A percentile compares a stretch with the other conserved stretches of the same genome.
These are phyloP conservation scores for Tetratostichococcus sp. DNA, from an alignment of 139 green algal genomes.

Conservation along the genomic window DNA sequence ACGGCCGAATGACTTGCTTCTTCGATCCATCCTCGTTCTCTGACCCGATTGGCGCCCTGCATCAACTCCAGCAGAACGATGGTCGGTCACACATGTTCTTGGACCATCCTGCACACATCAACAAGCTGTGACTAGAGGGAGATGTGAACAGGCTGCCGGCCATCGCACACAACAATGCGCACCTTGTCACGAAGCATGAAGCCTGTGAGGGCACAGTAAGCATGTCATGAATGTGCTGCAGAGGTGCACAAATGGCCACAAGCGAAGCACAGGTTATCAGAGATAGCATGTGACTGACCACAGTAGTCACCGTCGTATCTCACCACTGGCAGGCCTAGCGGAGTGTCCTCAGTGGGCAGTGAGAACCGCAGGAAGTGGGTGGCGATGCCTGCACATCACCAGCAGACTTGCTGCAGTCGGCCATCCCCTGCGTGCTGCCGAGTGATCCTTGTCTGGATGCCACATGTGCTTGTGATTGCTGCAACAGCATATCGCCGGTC, in stretches of 20 bases:
- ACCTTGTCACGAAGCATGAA: conserved; percentile 32
- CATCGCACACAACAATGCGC: too few relatives aligned
- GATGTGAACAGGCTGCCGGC: too few relatives aligned
- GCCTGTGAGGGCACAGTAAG: conserved; percentile 18
- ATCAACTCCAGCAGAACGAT: conserved; percentile 15
- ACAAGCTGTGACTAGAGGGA: too few relatives aligned
- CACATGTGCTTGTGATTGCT: background rate
- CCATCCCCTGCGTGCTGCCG: too few relatives aligned
- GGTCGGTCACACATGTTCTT: too few relatives aligned
- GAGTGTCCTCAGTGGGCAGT: background rate
- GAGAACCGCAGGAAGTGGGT: background rate
- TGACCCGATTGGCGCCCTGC: conserved; percentile 40
- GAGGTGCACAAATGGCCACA: too few relatives aligned
- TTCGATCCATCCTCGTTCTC: conserved; percentile 45
- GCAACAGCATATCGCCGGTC: background rate
- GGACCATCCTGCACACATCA: too few relatives aligned
- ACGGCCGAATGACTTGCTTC: conserved; percentile 58
- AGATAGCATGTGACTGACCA: too few relatives aligned
- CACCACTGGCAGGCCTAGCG: background rate
- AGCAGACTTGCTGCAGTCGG: too few relatives aligned
- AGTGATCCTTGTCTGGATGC: too few relatives aligned
- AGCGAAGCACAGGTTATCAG: too few relatives aligned
- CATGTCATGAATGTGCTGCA: conserved; percentile 10
- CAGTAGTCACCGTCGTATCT: too few relatives aligned
- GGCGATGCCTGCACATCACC: background rate